Base-by-base conservation (phyloP, 345 rosid species). In the Mercurialis annua region DNA sequence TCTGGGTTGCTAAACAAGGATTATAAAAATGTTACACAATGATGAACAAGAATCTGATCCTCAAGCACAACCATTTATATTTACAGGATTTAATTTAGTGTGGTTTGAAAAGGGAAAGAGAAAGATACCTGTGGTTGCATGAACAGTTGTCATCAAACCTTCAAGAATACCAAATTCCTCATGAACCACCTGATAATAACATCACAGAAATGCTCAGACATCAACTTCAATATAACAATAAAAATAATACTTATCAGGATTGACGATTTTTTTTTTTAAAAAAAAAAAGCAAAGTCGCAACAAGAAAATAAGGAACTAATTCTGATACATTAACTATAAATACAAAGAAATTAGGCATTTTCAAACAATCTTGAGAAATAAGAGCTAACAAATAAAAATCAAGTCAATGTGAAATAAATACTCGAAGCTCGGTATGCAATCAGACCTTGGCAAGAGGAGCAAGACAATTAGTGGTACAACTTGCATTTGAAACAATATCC, bases 141-240 rank as follows among this genome's bases (percentile, higher is more conserved):
- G 99, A 56, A 95, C 99, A 50, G 99, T 95, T 60, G 99, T 95
- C 99, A 95, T 95, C 77, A 95, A 81, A 76, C 98, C 99, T 85
- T 95, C 96, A 73, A 87, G 23, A 21, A 95, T 90, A 67, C 98
- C 99, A 65, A 95, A 95, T 76, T 92, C 99, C 81, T 90, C 96
- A 64, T 95, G 97, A 62, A 95, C 94, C 58, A 95, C 99, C 99
- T 95, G 80, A 68, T 71, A 66, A 64, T 27, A 36, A 21, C 14
- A 63, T 51, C 10, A 61, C 27, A 34, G 9, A 53, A 20, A 26
- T 29, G 38, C 53, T 27, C 52, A 43, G 18, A 16, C 26, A 24
- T 38, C 30, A 62, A 27, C 23, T 44, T 29, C 65, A 36, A 44
- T 4, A 44, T 26, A 16, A 17, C 20, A 59, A 34, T 18, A 26